These are phyloP conservation scores for Irpex sp. DNA, from an alignment of 1,284 basidiomycete genomes.

Conservation along the genomic window DNA sequence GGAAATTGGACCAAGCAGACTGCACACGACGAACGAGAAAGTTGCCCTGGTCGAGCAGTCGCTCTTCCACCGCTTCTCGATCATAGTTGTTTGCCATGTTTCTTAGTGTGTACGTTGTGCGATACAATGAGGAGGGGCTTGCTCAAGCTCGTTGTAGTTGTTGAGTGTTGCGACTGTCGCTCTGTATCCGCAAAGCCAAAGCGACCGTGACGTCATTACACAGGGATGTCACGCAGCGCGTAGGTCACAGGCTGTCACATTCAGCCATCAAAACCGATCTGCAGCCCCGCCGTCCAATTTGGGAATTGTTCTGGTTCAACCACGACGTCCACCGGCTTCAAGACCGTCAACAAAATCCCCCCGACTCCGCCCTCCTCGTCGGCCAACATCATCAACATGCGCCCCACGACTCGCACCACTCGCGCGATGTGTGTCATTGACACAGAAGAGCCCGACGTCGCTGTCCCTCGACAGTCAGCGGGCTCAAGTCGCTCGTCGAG, in stretches of 20 bases:
- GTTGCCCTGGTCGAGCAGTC: constrained; percentile 5
- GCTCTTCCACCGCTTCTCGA: constrained; percentile 8
- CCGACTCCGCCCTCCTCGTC: background rate
- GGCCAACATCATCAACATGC: constrained; percentile 9
- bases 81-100: constrained; percentile 7
- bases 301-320: constrained; percentile 13
- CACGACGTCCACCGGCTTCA: constrained; percentile 1
- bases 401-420: constrained; percentile 14
- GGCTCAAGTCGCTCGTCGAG: constrained; percentile 7
- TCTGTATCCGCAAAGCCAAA: too few species aligned
- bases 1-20: constrained; percentile 12
- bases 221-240: background rate
- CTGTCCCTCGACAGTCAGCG: background rate
- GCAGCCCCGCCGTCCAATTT: constrained; percentile 2
- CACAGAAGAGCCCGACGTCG: background rate
- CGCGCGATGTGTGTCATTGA: constrained; percentile 9
- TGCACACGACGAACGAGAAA: constrained; percentile 7
- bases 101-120: background rate
- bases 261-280: constrained; percentile 10
- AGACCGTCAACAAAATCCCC: background rate
- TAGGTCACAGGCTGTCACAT: background rate
- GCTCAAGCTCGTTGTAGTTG: background rate
- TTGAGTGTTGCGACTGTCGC: background rate
- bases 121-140: background rate
- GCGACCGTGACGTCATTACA: too few species aligned